phyloP scores from a whole-genome alignment of 164 flowering plant species.

The Cinnamomum chago region DNA sequence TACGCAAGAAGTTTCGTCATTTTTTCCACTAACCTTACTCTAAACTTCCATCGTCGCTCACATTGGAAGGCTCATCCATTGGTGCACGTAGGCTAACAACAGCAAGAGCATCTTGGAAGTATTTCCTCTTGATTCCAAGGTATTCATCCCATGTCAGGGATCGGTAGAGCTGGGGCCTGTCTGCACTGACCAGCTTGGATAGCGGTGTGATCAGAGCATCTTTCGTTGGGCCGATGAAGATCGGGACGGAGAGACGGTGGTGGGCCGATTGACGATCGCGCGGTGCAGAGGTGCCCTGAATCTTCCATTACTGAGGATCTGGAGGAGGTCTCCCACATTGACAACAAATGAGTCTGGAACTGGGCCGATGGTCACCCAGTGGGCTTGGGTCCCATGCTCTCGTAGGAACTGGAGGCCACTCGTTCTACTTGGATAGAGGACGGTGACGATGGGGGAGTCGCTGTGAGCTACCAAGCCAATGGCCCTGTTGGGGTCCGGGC shows the following conservation, averaged over 20 bases:
- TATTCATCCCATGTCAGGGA: slow-evolving; percentile 71
- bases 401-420: slow-evolving; percentile 25
- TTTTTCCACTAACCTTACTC: background rate
- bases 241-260: slow-evolving; percentile 47
- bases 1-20: too few relatives aligned
- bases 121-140: slow-evolving; percentile 57
- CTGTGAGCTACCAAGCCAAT: slow-evolving; percentile 94
- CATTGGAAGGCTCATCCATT: background rate
- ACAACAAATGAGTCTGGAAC: slow-evolving; percentile 53
- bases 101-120: slow-evolving; percentile 64
- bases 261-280: slow-evolving; percentile 44
- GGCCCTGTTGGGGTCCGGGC: slow-evolving; percentile 86
- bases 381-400: slow-evolving; percentile 13
- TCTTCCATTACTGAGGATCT: slow-evolving; percentile 68
- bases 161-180: slow-evolving; percentile 48
- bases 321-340: slow-evolving; percentile 73
- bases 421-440: slow-evolving; percentile 65
- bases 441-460: slow-evolving; percentile 73
- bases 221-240: slow-evolving; percentile 46
- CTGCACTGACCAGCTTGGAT: slow-evolving; percentile 32
- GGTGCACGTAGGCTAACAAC: slow-evolving; percentile 28
- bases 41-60: background rate
- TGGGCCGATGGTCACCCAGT: slow-evolving; percentile 77
- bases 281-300: slow-evolving; percentile 50
- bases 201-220: slow-evolving; percentile 43